Base-by-base conservation (phyloP, 2,329 filamentous ascomycete species). In the Pleoardoris graminearum region DNA sequence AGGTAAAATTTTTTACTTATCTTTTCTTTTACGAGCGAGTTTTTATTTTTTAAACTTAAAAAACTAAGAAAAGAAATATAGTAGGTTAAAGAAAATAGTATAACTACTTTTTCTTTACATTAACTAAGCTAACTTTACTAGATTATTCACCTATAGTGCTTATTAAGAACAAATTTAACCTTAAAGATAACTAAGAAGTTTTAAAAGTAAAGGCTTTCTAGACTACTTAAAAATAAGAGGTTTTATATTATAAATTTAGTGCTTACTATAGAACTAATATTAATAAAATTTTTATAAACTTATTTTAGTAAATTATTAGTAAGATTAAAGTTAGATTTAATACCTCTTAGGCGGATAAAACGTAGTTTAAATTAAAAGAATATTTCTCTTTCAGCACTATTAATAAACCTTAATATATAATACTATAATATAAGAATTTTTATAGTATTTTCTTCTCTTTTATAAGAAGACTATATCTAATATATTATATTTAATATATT, bases 1-100 rank as follows among this genome's bases (percentile, higher is more conserved):
- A 91, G 91, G 49, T 90, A 96, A 76, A 91, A 91, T 0, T 96
- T 96, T 71, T 83, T 96, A 50, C 82, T 96, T 33, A 91, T 96
- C 53, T 96, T 96, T 77, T 92, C 89, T 75, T 96, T 96, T 69
- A 93, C 90, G 17, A 94, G 89, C 55, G 80, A 82, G 55, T 89
- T 89, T 29, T 95, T 90, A n/a, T 80, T 96, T 33, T 83, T 85
- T 62, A 91, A 96, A 74, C 82, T 96, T 25, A 82, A 84, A 61
- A 87, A 89, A 63, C 81, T 96, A 36, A 87, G 90, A 45, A 90
- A 96, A 67, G 90, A 96, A 74, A 95, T 96, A 59, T 87, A 91
- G n/a, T n/a, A n/a, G n/a, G n/a, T n/a, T n/a, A n/a, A n/a, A n/a
- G n/a, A n/a, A n/a, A n/a, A n/a, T n/a, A 55, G 27, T 29, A 12